These are phyloP conservation scores for Aspergillus sp. DNA, from an alignment of 2,329 filamentous ascomycete genomes.

Conservation along the genomic window DNA sequence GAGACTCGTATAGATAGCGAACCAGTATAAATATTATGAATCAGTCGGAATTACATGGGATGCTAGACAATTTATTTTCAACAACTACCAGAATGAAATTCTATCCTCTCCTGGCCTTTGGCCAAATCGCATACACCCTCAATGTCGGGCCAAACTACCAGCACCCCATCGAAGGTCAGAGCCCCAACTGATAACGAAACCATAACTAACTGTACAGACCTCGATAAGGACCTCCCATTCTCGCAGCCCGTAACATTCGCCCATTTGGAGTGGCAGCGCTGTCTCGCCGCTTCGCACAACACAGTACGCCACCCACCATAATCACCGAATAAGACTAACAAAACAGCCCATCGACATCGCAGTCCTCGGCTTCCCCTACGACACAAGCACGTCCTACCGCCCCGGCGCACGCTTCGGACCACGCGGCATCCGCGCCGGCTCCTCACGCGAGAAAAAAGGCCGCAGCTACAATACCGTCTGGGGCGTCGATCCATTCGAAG, in stretches of 20 bases:
- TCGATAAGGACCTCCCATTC: background rate
- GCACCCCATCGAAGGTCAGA: background rate
- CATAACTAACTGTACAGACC: background rate
- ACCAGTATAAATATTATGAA: no score
- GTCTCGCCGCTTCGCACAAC: background rate
- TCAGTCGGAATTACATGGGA: no score
- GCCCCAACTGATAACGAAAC: background rate
- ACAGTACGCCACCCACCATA: background rate
- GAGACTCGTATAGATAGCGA: background rate
- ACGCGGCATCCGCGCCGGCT: conserved; percentile 30
- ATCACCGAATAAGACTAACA: background rate
- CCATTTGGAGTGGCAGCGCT: background rate
- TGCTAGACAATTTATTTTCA: no score
- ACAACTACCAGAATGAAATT: background rate
- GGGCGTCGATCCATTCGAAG: conserved; percentile 27
- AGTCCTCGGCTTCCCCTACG: conserved; percentile 35
- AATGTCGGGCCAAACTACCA: background rate
- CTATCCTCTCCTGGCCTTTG: background rate
- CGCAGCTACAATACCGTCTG: conserved; percentile 29
- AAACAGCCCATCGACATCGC: conserved; percentile 24
- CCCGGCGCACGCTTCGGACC: conserved; percentile 34
- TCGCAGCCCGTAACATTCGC: background rate
- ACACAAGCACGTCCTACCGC: conserved; percentile 33
- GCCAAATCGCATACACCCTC: background rate
- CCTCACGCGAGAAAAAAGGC: conserved; percentile 28